A percentile compares a stretch with the other conserved stretches of the same genome.
These are phyloP conservation scores for Mucor mucedo DNA, from an alignment of 371 early-diverging fungal species.

Conservation along the genomic window DNA sequence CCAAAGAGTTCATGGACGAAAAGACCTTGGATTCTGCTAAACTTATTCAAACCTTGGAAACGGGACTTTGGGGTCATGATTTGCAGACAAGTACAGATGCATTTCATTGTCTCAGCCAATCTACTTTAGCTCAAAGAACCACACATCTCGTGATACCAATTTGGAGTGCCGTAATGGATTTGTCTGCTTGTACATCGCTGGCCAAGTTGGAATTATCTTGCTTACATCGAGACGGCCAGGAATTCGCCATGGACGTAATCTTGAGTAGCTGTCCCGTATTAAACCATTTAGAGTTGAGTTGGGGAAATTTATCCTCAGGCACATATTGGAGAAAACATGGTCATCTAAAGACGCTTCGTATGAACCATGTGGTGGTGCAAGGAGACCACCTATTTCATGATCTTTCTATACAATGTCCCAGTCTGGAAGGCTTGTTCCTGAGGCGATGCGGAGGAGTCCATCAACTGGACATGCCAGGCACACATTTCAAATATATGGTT, in stretches of 20 bases:
- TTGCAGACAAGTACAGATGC: neutral
- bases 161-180: conserved; percentile 3
- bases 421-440: neutral
- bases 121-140: neutral
- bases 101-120: neutral
- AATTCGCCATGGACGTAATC: conserved; percentile 2
- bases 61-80: conserved; percentile 7
- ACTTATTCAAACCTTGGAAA: neutral
- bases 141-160: conserved; percentile 6
- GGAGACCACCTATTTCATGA: neutral
- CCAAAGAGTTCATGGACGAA: conserved; percentile 7
- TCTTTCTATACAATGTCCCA: neutral
- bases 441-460: neutral
- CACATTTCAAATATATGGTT: conserved; percentile 1
- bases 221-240: neutral
- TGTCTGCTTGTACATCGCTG: neutral
- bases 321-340: neutral
- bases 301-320: neutral
- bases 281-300: neutral
- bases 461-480: neutral
- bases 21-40: neutral
- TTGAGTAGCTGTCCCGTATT: conserved; percentile 4
- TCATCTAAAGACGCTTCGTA: neutral
- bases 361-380: neutral
- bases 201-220: neutral